phyloP scores from a whole-genome alignment of 148 eudicot species.

The Rhododendron griersonianum region DNA sequence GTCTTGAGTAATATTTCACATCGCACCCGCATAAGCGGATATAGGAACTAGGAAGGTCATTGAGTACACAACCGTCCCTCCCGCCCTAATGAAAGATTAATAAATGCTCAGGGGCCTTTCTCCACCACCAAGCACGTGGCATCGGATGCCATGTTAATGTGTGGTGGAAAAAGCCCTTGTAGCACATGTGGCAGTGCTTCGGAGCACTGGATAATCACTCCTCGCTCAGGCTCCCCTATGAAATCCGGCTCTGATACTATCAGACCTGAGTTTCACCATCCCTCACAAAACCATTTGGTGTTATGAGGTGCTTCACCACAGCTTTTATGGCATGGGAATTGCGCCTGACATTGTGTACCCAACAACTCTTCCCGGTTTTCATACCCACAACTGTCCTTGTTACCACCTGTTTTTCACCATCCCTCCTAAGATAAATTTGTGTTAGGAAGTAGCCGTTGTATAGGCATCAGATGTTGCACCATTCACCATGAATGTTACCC shows the following conservation, averaged over 20 bases:
- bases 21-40: not conserved
- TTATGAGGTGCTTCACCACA: too few relatives aligned
- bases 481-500: not conserved
- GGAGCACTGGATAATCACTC: not conserved
- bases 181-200: not conserved
- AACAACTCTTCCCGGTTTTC: not conserved
- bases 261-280: not conserved
- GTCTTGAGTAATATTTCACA: not conserved
- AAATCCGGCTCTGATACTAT: not conserved
- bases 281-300: too few relatives aligned
- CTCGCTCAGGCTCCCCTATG: not conserved
- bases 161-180: not conserved
- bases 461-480: not conserved
- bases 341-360: not conserved
- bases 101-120: not conserved
- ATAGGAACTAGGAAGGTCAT: not conserved
- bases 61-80: not conserved
- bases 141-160: not conserved
- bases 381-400: not conserved
- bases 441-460: not conserved
- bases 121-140: not conserved
- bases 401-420: not conserved
- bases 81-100: not conserved
- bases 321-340: too few relatives aligned
- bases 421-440: not conserved